Evolutionary conservation across 2,329 filamentous ascomycete species (phyloP).

Genomic region (Alternaria sp.): DNA sequence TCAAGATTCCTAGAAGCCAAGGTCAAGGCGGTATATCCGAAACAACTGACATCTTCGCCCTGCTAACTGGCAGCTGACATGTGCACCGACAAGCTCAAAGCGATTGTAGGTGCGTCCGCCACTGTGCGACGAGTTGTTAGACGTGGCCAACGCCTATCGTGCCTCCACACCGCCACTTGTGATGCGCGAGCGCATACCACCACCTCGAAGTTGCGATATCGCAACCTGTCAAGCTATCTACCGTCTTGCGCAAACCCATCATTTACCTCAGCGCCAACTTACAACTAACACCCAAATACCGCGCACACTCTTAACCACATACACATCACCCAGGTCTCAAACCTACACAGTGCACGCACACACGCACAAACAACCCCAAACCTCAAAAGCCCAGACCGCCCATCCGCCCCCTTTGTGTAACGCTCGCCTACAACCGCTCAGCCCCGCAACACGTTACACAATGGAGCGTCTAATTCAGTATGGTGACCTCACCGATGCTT

Average conservation of each 20-base stretch:
- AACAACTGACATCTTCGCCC: conserved; percentile 6
- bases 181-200: not conserved
- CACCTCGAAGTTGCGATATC: conserved; percentile 4
- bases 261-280: not conserved
- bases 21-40: not conserved
- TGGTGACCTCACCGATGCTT: not conserved
- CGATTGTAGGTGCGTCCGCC: conserved; percentile 9
- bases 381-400: not conserved
- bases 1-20: not conserved
- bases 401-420: conserved; percentile 10
- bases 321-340: not conserved
- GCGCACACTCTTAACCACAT: no score
- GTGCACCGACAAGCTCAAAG: conserved; percentile 11
- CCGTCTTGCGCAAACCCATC: not conserved
- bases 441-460: not conserved
- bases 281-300: not conserved
- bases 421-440: conserved; percentile 9
- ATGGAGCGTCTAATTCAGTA: not conserved
- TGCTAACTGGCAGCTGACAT: conserved; percentile 20
- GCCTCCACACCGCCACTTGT: conserved; percentile 24
- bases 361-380: not conserved
- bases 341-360: not conserved
- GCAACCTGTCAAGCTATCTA: not conserved
- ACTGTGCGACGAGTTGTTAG: not conserved
- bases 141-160: conserved; percentile 19